Evolutionary conservation across 176 grass and related monocot species (phyloP), one percentile per base, ranked within the genome.

Genomic region (Oryza nivara): DNA sequence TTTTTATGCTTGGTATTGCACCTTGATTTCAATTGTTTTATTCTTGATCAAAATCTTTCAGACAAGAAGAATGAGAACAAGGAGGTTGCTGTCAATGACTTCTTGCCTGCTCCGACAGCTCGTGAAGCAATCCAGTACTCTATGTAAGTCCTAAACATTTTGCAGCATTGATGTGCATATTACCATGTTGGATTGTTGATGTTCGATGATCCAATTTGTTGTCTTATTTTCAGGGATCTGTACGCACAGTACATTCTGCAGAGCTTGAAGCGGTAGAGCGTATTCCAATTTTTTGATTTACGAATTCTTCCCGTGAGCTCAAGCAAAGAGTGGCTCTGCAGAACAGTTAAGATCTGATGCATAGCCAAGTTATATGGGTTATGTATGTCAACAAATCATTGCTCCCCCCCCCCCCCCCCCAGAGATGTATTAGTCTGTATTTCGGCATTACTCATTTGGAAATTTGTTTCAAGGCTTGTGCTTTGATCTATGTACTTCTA

Each of bases 21-120:
- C 28, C 9, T 46, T 80, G 70, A 26, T 16, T 48, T 88, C 70
- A 78, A 20, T 34, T 45, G 2, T 3, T 7, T 30, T 26, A 13
- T 72, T 86, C 61, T 68, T 82, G 66, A 6, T 22, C 23, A 68
- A 80, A 80, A 80, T 72, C 44, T 77, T 90, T 26, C 65, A 95
- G 95, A 97, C 51, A 93, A 97, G 89, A 97, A 97, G 84, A 95
- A 97, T 86, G 92, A 97, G 88, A 97, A 97, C 85, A 97, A 95
- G 85, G 95, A 95, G 80, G 95, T 97, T 17, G 95, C 92, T 17
- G 95, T 97, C 84, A 86, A 97, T 35, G 92, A 88, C 2, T 97
- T 97, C 87, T 91, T 97, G 72, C 88, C 82, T 6, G 85, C 95
- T 34, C 17, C 49, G 9, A 72, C 84, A 71, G 95, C 95, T 32